Conservation (phyloP, 805 yeast genomes). For the Wickerhamiella musiphila region DNA sequence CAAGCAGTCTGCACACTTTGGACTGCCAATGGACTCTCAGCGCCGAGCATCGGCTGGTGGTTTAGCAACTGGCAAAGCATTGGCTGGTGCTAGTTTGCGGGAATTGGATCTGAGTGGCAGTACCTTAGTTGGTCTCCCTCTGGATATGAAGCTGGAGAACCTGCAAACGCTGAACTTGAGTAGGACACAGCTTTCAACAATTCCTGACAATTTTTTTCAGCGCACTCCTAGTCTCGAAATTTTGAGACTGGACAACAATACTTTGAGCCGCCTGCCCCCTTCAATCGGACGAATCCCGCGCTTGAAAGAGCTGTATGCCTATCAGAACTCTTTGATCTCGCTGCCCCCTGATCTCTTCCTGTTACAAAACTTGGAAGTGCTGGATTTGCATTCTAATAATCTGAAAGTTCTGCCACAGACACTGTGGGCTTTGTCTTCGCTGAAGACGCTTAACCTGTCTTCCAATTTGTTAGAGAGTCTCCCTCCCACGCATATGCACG, state of each 20-base stretch:
- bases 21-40: too few species aligned
- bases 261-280: conserved; percentile 56
- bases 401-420: conserved; percentile 50
- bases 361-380: conserved; percentile 38
- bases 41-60: background rate
- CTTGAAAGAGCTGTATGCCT: conserved; percentile 50
- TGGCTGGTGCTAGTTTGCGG: conserved; percentile 13
- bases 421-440: conserved; percentile 38
- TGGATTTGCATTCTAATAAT: conserved; percentile 77
- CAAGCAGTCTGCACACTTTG: too few species aligned
- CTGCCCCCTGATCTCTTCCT: conserved; percentile 52
- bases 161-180: conserved; percentile 52
- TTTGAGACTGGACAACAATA: conserved; percentile 64
- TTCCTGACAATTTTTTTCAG: conserved; percentile 46
- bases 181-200: conserved; percentile 63
- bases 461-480: conserved; percentile 13
- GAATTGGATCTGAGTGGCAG: conserved; percentile 31
- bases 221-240: conserved; percentile 52
- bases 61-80: background rate
- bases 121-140: background rate
- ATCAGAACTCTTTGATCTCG: conserved; percentile 53
- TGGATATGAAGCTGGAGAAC: background rate
- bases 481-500: conserved; percentile 3
- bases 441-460: conserved; percentile 16
- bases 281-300: conserved; percentile 42